Evolutionary conservation across 805 yeast species (phyloP).

Genomic region (Wickerhamomyces bisporus): DNA sequence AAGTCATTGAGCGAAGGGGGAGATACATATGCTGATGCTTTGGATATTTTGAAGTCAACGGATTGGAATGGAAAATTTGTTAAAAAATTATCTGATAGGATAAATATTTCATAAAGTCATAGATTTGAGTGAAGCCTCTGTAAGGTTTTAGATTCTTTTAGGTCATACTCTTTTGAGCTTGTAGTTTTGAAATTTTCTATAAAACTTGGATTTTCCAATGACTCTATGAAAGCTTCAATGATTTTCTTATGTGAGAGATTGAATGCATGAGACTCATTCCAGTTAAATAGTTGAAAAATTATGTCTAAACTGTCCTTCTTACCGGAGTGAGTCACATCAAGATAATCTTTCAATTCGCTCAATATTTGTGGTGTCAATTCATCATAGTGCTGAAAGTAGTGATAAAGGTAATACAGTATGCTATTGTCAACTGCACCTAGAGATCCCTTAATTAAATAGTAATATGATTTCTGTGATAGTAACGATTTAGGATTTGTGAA

Average conservation of each 20-base stretch:
- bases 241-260: too few species aligned
- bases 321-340: too few species aligned
- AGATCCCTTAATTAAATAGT: constrained; percentile 2
- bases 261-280: too few species aligned
- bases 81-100: background rate
- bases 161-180: background rate
- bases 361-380: background rate
- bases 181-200: background rate
- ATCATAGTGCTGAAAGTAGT: background rate
- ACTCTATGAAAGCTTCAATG: background rate
- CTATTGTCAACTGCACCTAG: background rate
- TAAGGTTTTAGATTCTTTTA: constrained; percentile 2
- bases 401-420: background rate
- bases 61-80: constrained; percentile 13
- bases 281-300: too few species aligned
- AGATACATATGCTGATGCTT: constrained; percentile 24
- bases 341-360: background rate
- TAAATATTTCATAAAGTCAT: background rate
- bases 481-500: background rate
- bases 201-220: background rate
- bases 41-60: constrained; percentile 7
- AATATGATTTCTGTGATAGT: background rate
- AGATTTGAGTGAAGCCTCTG: background rate
- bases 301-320: too few species aligned
- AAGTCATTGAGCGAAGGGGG: constrained; percentile 25